Conservation (phyloP, 2,329 filamentous ascomycete species). For the Xylaria sp. region DNA sequence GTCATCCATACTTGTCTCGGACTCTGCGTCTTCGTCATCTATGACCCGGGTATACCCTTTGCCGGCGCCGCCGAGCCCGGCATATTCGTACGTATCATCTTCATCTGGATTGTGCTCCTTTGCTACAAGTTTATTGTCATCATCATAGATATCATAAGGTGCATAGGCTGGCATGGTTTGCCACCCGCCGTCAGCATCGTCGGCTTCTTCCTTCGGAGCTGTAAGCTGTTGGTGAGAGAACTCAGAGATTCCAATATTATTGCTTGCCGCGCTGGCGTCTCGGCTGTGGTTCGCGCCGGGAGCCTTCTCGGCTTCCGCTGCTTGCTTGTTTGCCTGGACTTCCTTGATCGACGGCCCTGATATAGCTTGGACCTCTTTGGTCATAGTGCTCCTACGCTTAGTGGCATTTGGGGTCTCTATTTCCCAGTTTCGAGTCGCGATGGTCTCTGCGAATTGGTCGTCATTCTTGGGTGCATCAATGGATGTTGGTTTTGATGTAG, state of each 20-base stretch:
- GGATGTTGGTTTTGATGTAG: slow-evolving; percentile 47
- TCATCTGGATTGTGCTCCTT: slow-evolving; percentile 79
- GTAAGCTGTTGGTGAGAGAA: slow-evolving; percentile 90
- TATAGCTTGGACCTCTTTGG: slow-evolving; percentile 45
- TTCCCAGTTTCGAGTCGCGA: slow-evolving; percentile 26
- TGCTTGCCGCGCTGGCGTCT: slow-evolving; percentile 55
- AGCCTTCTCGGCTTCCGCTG: slow-evolving; percentile 41
- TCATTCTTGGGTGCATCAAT: slow-evolving; percentile 38
- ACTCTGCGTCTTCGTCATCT: slow-evolving; percentile 93
- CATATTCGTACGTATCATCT: slow-evolving; percentile 74
- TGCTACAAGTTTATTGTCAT: slow-evolving; percentile 88
- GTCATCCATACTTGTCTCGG: slow-evolving; percentile 95
- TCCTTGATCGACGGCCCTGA: slow-evolving; percentile 49
- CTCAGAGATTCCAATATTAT: slow-evolving; percentile 69
- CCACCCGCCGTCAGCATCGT: slow-evolving; percentile 79
- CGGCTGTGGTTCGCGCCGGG: slow-evolving; percentile 51
- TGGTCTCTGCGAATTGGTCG: slow-evolving; percentile 14
- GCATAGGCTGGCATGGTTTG: slow-evolving; percentile 95
- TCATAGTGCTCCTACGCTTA: slow-evolving; percentile 38
- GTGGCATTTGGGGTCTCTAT: slow-evolving; percentile 23
- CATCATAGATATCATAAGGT: slow-evolving; percentile 94
- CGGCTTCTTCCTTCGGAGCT: slow-evolving; percentile 64
- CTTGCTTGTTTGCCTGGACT: slow-evolving; percentile 47
- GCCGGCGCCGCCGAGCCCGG: slow-evolving; percentile 84
- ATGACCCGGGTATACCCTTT: slow-evolving; percentile 97